Evolutionary conservation across 768 basidiomycete genomes (phyloP).

Genomic region (Lenzites betulinus): DNA sequence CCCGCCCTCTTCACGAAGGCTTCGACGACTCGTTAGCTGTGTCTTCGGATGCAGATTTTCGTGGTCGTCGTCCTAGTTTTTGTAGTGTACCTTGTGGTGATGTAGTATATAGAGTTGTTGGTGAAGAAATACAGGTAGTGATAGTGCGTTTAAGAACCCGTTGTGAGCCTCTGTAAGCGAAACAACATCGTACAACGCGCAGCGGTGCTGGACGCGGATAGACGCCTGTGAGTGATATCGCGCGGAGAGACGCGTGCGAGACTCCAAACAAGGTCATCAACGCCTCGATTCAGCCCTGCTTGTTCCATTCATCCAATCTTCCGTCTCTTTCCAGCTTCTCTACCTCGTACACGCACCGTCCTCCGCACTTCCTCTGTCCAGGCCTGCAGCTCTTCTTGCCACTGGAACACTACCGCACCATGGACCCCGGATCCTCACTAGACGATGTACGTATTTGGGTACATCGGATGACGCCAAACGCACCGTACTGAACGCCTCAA

Average conservation of each 20-base stretch:
- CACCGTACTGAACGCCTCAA: not conserved
- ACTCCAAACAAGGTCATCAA: constrained; percentile 26
- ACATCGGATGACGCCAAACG: not conserved
- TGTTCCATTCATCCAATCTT: constrained; percentile 17
- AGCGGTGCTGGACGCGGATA: not conserved
- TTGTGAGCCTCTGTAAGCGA: too few species aligned
- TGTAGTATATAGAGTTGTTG: not conserved
- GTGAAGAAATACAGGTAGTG: too few species aligned
- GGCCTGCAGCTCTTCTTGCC: not conserved
- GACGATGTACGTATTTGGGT: constrained; percentile 62
- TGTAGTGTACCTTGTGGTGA: not conserved
- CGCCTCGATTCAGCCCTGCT: constrained; percentile 13
- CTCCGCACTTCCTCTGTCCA: not conserved
- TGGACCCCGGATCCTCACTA: constrained; percentile 65
- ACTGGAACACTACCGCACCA: constrained; percentile 34
- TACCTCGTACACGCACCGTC: not conserved
- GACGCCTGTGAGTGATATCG: constrained; percentile 8
- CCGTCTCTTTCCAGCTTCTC: not conserved
- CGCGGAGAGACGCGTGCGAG: not conserved
- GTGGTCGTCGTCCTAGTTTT: not conserved
- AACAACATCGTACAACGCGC: not conserved
- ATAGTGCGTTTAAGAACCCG: too few species aligned
- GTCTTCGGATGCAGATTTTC: constrained; percentile 15
- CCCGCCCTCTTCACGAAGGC: constrained; percentile 39
- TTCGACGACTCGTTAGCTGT: constrained; percentile 7